phyloP scores from a whole-genome alignment of 306 rosid genomes.

The Sicyos edulis region DNA sequence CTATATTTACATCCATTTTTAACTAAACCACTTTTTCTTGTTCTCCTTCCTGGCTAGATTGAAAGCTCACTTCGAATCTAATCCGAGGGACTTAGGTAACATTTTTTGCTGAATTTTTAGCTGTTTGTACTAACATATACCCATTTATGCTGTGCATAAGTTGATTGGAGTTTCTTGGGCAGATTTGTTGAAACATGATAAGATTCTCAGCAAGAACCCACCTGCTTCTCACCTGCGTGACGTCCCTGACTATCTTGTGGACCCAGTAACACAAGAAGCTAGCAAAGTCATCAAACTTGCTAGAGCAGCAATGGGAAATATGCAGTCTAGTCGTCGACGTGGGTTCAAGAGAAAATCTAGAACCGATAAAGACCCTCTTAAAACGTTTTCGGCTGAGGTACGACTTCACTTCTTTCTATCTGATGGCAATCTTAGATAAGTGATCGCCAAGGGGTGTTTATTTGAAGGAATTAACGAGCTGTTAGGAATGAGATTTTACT shows the following conservation, averaged over 20 bases:
- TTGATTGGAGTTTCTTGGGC: slow-evolving; percentile 28
- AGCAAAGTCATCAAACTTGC: slow-evolving; percentile 64
- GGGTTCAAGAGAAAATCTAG: slow-evolving; percentile 43
- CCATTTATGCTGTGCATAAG: slow-evolving; percentile 5
- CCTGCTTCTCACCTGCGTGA: slow-evolving; percentile 75
- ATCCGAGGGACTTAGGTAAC: slow-evolving; percentile 72
- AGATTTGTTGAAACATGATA: slow-evolving; percentile 91
- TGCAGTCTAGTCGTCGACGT: slow-evolving; percentile 26
- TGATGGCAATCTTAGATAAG: not conserved
- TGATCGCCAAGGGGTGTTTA: no score
- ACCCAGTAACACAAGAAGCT: slow-evolving; percentile 73
- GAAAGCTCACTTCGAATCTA: slow-evolving; percentile 68
- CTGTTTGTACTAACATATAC: not conserved
- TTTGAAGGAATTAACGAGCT: no score
- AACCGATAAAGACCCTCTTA: slow-evolving; percentile 52
- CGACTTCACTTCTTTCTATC: slow-evolving; percentile 2
- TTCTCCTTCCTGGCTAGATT: slow-evolving; percentile 40
- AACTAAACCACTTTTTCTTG: not conserved
- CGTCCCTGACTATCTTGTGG: slow-evolving; percentile 77
- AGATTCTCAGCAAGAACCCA: slow-evolving; percentile 79
- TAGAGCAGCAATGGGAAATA: slow-evolving; percentile 62
- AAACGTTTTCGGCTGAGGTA: slow-evolving; percentile 49
- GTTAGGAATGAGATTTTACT: no score
- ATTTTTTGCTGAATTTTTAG: slow-evolving; percentile 22
- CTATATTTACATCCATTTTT: slow-evolving; percentile 12